These are phyloP conservation scores for Fagopyrum homotropicum DNA, from an alignment of 148 eudicot genomes.

Conservation along the genomic window DNA sequence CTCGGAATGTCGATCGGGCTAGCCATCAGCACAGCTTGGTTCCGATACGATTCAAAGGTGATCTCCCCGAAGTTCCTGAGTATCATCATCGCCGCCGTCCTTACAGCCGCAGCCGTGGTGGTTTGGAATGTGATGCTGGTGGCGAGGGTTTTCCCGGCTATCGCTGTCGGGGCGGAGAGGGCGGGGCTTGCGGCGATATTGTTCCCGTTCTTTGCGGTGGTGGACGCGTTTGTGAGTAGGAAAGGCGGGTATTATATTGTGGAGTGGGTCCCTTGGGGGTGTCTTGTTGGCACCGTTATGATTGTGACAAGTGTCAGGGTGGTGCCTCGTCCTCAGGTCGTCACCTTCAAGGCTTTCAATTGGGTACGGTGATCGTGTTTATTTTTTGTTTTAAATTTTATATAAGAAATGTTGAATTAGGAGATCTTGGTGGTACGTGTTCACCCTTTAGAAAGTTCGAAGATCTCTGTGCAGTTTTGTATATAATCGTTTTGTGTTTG, in stretches of 20 bases:
- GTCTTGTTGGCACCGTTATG: conserved; percentile 2
- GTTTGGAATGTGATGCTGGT: not conserved
- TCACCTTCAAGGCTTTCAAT: not conserved
- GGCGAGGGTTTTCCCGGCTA: not conserved
- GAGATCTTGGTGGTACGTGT: not conserved
- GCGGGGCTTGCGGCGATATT: conserved; percentile 4
- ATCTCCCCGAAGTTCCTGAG: not conserved
- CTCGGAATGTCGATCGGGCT: conserved; percentile 10
- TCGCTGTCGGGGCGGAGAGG: not conserved
- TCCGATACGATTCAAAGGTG: not conserved
- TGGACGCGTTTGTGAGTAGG: conserved; percentile 2
- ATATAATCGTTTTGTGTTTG: not conserved
- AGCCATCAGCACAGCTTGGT: conserved; percentile 9
- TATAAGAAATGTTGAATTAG: not conserved
- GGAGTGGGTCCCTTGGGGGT: conserved; percentile 5
- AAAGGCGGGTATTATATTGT: not conserved
- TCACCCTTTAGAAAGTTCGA: not conserved
- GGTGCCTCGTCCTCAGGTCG: not conserved
- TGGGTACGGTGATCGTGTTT: not conserved
- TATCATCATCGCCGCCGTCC: not conserved
- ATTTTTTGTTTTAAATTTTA: not conserved
- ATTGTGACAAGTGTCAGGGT: conserved; percentile 1
- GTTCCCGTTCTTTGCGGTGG: conserved; percentile 10
- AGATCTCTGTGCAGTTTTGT: not conserved
- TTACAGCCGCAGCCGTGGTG: not conserved